Base-by-base conservation (phyloP, 495 filamentous ascomycete species). In the Neurospora sp. region DNA sequence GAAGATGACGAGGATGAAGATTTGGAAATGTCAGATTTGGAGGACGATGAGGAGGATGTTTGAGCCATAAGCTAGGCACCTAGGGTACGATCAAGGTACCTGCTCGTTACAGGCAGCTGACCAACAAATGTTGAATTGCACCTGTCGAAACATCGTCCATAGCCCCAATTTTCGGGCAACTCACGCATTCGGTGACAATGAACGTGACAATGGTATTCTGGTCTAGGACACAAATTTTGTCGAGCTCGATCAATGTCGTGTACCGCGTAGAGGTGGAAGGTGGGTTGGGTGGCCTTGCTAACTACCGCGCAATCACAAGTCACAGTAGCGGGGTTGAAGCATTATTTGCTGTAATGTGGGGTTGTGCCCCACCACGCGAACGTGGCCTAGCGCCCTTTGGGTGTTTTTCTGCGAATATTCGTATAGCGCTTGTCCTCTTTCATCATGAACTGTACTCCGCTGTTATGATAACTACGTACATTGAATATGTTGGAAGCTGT, bases 1-100 rank as follows among this genome's bases (percentile, higher is more conserved):
- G 80, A 79, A 0, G 78, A 80, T 1, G 75, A 76, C 0, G 78
- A 78, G 0, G 75, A 73, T 6, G 72, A 73, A 5, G 74, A 40
- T 14, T 37, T 12, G 5, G 74, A 73, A 14, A 16, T 62, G 14
- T 35, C 54, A 35, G 4, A 41, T 20, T 70, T 71, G 37, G 44
- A 60, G 2, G 8, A 44, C 14, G 71, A 70, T 20, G 70, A 27
- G 18, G 72, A 73, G 3, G 73, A 75, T 71, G 12, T 41, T 4
- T 41, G 60, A 70, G 18, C 2, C 20, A 2, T 18, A 16, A 20
- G 37, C 37, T 38, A 38, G 31, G 31, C 31, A 31, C 31, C 31
- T 31, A 31, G 39, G 46, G 39, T 39, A 27, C 5, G 31, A 42
- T 20, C 35, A 12, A 18, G 16, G 16, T 44, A n/a, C 41, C 41